Conservation (phyloP, 257 asterid genomes). For the Jacaranda copaia region DNA sequence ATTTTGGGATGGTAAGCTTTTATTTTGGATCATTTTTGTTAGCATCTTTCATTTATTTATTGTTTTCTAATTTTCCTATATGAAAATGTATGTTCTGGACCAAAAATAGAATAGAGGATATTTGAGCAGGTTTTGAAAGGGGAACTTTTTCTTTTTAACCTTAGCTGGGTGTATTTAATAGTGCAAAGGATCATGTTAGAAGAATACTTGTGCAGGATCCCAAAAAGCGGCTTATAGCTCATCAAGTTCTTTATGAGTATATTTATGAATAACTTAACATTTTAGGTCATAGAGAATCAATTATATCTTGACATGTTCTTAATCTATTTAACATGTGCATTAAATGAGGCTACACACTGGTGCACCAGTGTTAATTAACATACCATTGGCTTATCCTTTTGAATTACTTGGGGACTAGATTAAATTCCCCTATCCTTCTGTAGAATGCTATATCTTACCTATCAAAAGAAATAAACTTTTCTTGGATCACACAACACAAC, state of each 20-base stretch:
- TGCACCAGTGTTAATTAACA: neutral
- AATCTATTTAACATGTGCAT: neutral
- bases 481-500: neutral
- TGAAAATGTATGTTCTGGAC: conserved; percentile 30
- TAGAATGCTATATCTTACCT: neutral
- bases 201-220: conserved; percentile 71
- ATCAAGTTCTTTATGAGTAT: conserved; percentile 73
- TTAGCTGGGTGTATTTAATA: conserved; percentile 68
- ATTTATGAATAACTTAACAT: conserved; percentile 1
- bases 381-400: neutral
- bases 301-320: neutral
- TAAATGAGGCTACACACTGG: neutral
- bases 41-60: neutral
- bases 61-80: conserved; percentile 13
- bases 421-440: neutral
- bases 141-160: conserved; percentile 73
- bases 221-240: conserved; percentile 63
- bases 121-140: conserved; percentile 79
- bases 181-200: conserved; percentile 72
- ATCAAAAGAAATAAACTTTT: neutral
- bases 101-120: conserved; percentile 74
- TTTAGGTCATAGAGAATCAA: neutral
- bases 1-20: conserved; percentile 66
- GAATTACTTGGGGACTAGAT: conserved; percentile 13
- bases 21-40: neutral